Evolutionary conservation across 345 rosid species (phyloP).

Genomic region (Rhodamnia rubescens): DNA sequence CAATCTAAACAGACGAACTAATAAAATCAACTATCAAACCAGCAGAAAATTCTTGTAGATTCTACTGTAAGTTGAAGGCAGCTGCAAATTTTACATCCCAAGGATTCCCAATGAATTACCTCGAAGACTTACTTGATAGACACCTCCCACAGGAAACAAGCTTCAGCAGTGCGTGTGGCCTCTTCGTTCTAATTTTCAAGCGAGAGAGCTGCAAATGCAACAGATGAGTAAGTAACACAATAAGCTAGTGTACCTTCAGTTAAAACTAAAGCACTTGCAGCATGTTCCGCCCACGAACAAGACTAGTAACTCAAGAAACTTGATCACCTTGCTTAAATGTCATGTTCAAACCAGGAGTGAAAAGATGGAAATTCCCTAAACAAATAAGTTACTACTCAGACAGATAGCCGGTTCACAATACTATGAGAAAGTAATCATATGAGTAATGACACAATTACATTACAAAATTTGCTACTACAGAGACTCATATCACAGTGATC

Average conservation of each 20-base stretch:
- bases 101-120: conserved; percentile 1
- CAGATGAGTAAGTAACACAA: not conserved
- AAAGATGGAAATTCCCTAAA: not conserved
- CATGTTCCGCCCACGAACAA: not conserved
- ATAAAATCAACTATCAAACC: not conserved
- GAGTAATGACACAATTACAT: too few species aligned
- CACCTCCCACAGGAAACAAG: conserved; percentile 63
- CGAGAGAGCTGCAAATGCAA: conserved; percentile 42
- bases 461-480: too few species aligned
- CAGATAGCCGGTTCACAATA: not conserved
- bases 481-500: too few species aligned
- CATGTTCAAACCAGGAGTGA: not conserved
- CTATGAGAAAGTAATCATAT: not conserved
- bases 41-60: not conserved
- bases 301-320: not conserved
- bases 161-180: conserved; percentile 57
- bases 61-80: not conserved
- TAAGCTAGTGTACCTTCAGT: not conserved
- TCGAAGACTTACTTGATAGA: conserved; percentile 47
- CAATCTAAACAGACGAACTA: not conserved
- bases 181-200: conserved; percentile 45
- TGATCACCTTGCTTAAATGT: not conserved
- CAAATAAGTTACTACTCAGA: not conserved
- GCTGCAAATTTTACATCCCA: not conserved
- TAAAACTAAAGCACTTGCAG: not conserved